Percentiles rank a stretch among this genome's conserved stretches.
phyloP scores from a whole-genome alignment of 1,284 basidiomycete species.

The Cutaneotrichosporon dermatis region DNA sequence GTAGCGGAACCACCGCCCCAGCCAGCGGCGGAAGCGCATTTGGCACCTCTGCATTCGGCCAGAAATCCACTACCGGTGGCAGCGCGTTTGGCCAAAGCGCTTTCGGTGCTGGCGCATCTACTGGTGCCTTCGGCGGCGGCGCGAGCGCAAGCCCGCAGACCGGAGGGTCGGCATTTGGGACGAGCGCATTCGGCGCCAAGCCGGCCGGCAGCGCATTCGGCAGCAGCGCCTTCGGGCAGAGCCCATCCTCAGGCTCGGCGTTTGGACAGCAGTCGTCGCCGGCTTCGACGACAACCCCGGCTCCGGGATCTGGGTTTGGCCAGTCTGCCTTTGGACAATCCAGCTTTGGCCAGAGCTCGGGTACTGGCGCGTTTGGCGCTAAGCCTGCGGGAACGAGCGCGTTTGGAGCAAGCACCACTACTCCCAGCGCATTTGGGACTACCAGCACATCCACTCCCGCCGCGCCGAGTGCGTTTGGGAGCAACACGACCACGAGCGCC shows the following conservation, averaged over 20 bases:
- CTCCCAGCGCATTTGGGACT: neutral
- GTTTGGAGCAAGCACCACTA: neutral
- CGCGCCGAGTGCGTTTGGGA: neutral
- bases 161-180: conserved; percentile 7
- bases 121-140: neutral
- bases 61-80: neutral
- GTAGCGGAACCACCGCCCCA: neutral
- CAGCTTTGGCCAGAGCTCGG: conserved; percentile 27
- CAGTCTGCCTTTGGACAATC: conserved; percentile 11
- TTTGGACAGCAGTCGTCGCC: conserved; percentile 14
- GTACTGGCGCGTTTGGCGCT: conserved; percentile 21
- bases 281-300: neutral
- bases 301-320: neutral
- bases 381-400: conserved; percentile 10
- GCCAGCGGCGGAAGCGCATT: too few relatives aligned
- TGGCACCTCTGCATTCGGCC: conserved; percentile 8
- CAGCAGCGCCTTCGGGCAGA: conserved; percentile 10
- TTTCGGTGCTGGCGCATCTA: conserved; percentile 3
- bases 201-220: conserved; percentile 19
- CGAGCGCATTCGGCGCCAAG: conserved; percentile 8
- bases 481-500: neutral
- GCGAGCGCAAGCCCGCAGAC: neutral
- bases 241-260: conserved; percentile 3
- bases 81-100: conserved; percentile 10
- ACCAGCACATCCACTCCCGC: neutral